Evolutionary conservation across 306 rosid genomes (phyloP).

Genomic region (Rosa rugosa): DNA sequence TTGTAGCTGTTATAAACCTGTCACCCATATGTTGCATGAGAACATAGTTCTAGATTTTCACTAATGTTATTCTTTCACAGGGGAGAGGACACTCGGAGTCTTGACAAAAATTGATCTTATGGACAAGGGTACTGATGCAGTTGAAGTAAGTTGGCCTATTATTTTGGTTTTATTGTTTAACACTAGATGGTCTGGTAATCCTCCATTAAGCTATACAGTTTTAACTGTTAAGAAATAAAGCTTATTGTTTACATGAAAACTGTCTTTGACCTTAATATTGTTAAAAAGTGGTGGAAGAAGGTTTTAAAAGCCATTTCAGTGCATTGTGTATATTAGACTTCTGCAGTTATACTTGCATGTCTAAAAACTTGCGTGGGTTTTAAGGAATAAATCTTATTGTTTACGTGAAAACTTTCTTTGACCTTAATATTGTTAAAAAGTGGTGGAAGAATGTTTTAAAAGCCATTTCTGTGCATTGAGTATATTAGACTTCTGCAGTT

Average conservation of each 20-base stretch:
- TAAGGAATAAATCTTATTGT: background rate
- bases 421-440: background rate
- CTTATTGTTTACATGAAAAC: background rate
- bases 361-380: background rate
- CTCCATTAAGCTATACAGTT: background rate
- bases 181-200: slow-evolving; percentile 8
- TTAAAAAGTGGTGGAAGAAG: background rate
- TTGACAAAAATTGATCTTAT: slow-evolving; percentile 96
- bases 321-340: background rate
- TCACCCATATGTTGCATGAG: background rate
- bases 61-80: slow-evolving; percentile 34
- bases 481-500: background rate
- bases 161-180: slow-evolving; percentile 13
- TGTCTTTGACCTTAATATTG: background rate
- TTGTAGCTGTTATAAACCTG: background rate
- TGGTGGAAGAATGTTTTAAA: background rate
- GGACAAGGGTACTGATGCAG: slow-evolving; percentile 99
- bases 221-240: background rate
- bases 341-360: background rate
- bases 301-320: background rate
- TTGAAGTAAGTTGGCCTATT: slow-evolving; percentile 58
- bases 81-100: slow-evolving; percentile 95
- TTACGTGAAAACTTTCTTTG: background rate
- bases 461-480: background rate
- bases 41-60: background rate